These are phyloP conservation scores for Botrytis deweyae DNA, from an alignment of 2,329 filamentous ascomycete species.

Conservation along the genomic window DNA sequence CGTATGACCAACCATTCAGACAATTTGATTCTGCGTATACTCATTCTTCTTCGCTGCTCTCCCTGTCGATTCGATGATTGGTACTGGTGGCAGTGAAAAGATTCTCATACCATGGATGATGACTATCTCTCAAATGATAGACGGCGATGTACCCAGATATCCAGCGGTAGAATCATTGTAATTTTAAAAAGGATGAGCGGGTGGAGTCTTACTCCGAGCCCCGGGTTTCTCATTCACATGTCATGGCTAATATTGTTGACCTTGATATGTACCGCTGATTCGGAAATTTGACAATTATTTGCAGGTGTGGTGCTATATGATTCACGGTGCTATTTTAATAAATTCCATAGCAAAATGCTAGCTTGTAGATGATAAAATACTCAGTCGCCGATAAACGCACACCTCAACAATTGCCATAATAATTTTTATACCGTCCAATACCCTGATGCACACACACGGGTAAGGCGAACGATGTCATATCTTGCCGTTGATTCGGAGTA, in stretches of 20 bases:
- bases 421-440: background rate
- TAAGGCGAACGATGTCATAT: background rate
- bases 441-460: background rate
- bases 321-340: background rate
- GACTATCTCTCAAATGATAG: background rate
- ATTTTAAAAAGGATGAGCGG: background rate
- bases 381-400: accelerated
- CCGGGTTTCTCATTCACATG: background rate
- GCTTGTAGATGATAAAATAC: background rate
- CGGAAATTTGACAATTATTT: background rate
- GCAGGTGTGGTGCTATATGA: background rate
- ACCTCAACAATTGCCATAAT: background rate
- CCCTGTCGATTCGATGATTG: background rate
- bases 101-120: background rate
- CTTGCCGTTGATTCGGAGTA: background rate
- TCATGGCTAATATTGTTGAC: background rate
- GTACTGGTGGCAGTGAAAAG: background rate
- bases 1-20: background rate
- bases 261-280: background rate
- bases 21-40: background rate
- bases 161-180: background rate
- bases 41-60: background rate
- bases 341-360: background rate
- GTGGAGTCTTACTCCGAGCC: conserved; percentile 3
- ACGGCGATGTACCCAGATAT: background rate